phyloP scores from a whole-genome alignment of 441 rosid species.

The Corymbia calophylla region DNA sequence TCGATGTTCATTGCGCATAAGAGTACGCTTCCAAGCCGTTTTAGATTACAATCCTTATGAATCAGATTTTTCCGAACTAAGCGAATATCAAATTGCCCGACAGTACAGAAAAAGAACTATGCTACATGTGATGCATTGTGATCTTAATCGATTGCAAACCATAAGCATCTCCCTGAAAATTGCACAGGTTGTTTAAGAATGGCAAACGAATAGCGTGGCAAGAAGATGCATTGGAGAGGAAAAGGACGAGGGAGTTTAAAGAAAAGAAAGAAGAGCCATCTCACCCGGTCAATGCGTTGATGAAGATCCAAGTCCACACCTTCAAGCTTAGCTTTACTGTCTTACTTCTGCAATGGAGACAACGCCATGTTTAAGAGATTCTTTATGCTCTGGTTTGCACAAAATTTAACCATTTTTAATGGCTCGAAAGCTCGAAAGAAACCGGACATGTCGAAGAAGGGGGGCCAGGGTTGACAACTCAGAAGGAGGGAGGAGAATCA shows the following conservation, averaged over 20 bases:
- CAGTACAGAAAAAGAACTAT: no score
- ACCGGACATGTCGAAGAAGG: neutral
- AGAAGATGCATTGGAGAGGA: neutral
- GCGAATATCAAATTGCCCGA: neutral
- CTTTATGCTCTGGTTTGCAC: neutral
- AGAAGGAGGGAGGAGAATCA: neutral
- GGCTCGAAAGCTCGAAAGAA: neutral
- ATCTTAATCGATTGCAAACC: no score
- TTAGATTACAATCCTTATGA: neutral
- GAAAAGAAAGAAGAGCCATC: neutral
- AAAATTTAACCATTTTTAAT: neutral
- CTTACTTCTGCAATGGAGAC: conserved; percentile 10
- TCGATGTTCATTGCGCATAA: neutral
- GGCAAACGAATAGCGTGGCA: neutral
- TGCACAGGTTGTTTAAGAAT: neutral
- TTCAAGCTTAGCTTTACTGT: conserved; percentile 8
- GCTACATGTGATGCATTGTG: neutral
- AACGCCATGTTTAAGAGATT: neutral
- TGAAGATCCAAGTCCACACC: conserved; percentile 26
- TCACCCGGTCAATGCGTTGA: conserved; percentile 29
- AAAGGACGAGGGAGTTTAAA: no score
- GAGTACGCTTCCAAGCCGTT: neutral
- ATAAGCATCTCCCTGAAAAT: no score
- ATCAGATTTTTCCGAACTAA: neutral
- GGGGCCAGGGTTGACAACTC: neutral